Evolutionary conservation across 208 protist genomes (phyloP).

Genomic region (Novymonas esmeraldas): DNA sequence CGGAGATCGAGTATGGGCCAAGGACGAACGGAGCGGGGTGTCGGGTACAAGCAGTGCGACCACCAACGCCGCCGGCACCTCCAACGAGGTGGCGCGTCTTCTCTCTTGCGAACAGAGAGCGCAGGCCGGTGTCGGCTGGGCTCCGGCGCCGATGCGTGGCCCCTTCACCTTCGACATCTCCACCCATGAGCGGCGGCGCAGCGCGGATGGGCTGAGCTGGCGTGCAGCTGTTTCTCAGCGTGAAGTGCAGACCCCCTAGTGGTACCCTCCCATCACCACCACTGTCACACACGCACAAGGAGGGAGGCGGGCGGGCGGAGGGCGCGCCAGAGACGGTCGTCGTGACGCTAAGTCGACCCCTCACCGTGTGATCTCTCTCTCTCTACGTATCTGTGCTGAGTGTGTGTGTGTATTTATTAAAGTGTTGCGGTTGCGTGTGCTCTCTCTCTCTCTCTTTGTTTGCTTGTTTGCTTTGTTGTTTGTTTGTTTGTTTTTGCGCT

Average conservation of each 20-base stretch:
- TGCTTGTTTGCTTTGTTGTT: not conserved
- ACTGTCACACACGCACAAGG: not conserved
- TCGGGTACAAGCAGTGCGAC: conserved; percentile 3
- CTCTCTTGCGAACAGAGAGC: conserved; percentile 33
- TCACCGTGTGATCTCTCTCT: too few species aligned
- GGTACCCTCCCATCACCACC: not conserved
- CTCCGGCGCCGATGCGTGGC: conserved; percentile 28
- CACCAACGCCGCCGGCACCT: not conserved
- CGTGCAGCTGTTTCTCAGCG: conserved; percentile 17
- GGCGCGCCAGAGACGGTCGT: too few species aligned
- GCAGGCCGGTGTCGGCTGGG: conserved; percentile 28
- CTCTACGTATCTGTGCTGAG: not conserved
- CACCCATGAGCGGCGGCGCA: conserved; percentile 7
- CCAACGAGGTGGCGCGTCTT: conserved; percentile 14
- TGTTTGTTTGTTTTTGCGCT: not conserved
- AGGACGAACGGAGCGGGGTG: conserved; percentile 4
- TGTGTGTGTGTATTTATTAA: not conserved
- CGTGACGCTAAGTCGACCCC: too few species aligned
- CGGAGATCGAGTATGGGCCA: not conserved
- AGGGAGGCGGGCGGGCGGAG: too few species aligned
- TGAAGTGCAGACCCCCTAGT: conserved; percentile 15
- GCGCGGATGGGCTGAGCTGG: conserved; percentile 28
- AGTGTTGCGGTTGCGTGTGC: not conserved
- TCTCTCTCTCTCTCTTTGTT: not conserved
- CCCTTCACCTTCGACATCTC: conserved; percentile 28